Evolutionary conservation across 306 rosid genomes (phyloP).

Genomic region (Datisca glomerata): DNA sequence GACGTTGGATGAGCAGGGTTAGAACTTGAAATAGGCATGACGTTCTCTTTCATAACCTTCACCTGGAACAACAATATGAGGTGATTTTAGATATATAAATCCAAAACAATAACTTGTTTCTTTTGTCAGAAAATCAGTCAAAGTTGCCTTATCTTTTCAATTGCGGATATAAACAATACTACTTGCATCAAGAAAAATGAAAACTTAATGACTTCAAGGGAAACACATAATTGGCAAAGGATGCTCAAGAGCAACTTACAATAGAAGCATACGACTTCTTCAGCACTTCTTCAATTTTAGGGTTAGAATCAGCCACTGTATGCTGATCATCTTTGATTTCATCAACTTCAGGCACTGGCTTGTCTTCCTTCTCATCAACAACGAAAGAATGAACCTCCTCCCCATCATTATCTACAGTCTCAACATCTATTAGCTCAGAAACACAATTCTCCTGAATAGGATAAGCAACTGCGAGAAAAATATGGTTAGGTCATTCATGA

Average conservation of each 20-base stretch:
- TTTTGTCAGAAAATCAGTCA: too few species aligned
- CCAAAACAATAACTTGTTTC: not conserved
- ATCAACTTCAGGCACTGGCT: conserved; percentile 40
- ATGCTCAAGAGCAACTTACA: conserved; percentile 36
- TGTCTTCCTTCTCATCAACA: conserved; percentile 37
- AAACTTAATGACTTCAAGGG: not conserved
- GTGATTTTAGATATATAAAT: not conserved
- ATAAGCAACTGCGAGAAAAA: conserved; percentile 28
- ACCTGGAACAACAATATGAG: conserved; percentile 20
- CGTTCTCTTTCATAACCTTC: conserved; percentile 47
- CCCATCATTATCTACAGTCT: conserved; percentile 20
- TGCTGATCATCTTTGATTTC: conserved; percentile 44
- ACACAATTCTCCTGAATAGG: conserved; percentile 19
- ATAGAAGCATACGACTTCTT: conserved; percentile 85
- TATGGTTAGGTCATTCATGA: conserved; percentile 1
- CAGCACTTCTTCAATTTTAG: conserved; percentile 44
- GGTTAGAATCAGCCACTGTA: conserved; percentile 28
- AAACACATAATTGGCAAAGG: not conserved
- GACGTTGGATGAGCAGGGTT: conserved; percentile 26
- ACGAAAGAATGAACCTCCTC: conserved; percentile 28
- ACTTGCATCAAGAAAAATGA: not conserved
- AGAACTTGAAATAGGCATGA: conserved; percentile 18
- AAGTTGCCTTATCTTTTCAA: too few species aligned
- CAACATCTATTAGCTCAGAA: conserved; percentile 21
- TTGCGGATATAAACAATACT: not conserved